A percentile compares a stretch with the other conserved stretches of the same genome.
These are phyloP conservation scores for Dictyostelium purpureum DNA, from an alignment of 78 protist genomes.

Conservation along the genomic window DNA sequence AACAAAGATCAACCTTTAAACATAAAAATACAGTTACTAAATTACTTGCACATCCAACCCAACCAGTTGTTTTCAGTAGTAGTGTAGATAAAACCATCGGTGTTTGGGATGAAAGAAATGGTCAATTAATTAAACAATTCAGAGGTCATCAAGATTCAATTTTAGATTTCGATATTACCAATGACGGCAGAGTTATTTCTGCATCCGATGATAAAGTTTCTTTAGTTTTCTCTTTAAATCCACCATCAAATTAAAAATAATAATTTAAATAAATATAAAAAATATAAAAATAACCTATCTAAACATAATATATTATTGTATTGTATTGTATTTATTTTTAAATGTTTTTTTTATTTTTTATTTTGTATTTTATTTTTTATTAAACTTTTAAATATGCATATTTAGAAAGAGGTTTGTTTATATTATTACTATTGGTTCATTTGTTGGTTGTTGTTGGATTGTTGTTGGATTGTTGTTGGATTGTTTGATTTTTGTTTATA, in stretches of 20 bases:
- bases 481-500: not conserved
- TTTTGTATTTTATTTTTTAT: not conserved
- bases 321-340: not conserved
- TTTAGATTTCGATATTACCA: slow-evolving; percentile 75
- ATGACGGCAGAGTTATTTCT: slow-evolving; percentile 32
- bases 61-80: slow-evolving; percentile 58
- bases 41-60: slow-evolving; percentile 49
- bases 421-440: not conserved
- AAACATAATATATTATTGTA: not conserved
- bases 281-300: not conserved
- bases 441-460: not conserved
- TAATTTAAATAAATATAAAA: not conserved
- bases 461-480: not conserved
- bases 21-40: slow-evolving; percentile 48
- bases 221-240: slow-evolving; percentile 48
- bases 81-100: slow-evolving; percentile 49
- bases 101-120: slow-evolving; percentile 80
- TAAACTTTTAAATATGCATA: not conserved
- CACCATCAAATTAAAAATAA: slow-evolving; percentile 7
- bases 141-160: slow-evolving; percentile 67
- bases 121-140: slow-evolving; percentile 64
- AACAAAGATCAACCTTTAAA: slow-evolving; percentile 46
- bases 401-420: not conserved
- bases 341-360: not conserved
- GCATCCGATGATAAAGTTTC: slow-evolving; percentile 77